Evolutionary conservation across 129 eudicot genomes (phyloP).

Genomic region (Cynara cardunculus): DNA sequence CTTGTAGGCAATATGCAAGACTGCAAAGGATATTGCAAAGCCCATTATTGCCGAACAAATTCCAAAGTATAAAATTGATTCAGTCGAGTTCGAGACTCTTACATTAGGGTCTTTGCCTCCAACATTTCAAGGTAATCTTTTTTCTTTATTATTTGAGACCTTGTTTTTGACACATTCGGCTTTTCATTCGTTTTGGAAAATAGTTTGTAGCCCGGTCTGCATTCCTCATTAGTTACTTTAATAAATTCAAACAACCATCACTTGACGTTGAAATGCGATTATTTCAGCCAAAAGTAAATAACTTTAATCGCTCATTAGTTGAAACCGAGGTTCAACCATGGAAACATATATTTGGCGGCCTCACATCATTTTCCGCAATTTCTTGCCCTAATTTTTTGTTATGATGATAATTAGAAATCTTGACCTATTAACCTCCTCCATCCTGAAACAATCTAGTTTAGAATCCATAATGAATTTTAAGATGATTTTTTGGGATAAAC

Average conservation of each 20-base stretch:
- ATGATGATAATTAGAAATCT: neutral
- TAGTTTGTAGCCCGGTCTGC: neutral
- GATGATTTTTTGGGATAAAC: neutral
- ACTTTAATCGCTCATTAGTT: neutral
- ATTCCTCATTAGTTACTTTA: neutral
- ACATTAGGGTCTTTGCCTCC: slow-evolving; percentile 82
- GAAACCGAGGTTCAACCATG: neutral
- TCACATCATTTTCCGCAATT: neutral
- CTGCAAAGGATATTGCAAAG: slow-evolving; percentile 77
- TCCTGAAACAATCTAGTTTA: neutral
- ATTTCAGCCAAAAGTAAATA: neutral
- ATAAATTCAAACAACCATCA: too few relatives aligned
- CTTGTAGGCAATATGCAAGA: slow-evolving; percentile 78
- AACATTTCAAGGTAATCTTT: slow-evolving; percentile 67
- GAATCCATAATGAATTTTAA: neutral
- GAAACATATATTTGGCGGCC: neutral
- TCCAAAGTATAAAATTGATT: slow-evolving; percentile 76
- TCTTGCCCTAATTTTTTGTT: neutral
- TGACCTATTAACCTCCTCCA: neutral
- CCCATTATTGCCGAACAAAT: slow-evolving; percentile 89
- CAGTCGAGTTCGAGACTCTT: slow-evolving; percentile 65
- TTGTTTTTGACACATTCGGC: neutral
- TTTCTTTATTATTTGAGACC: neutral
- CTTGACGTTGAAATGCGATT: neutral
- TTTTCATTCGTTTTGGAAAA: neutral